Base-by-base conservation (phyloP, 2,329 filamentous ascomycete species). In the Zasmidium citrigriseum region DNA sequence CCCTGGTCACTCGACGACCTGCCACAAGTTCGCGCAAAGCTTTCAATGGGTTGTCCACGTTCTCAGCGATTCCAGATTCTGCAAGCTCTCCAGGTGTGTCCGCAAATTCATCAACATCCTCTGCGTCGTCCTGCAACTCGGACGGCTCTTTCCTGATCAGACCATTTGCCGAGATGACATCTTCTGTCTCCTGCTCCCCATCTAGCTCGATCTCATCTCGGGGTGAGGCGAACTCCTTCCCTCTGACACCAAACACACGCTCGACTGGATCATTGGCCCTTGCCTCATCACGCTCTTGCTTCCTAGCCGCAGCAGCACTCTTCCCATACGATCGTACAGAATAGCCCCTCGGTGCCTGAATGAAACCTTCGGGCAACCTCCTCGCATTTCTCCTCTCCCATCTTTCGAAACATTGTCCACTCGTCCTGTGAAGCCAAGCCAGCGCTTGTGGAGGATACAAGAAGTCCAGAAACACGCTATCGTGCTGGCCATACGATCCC, bases 391-490 rank as follows among this genome's bases (percentile, higher is more conserved):
- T 63, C 27, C 51, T 55, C 41, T 73, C 68, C 56, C 65, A 63
- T 22, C 60, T 53, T 48, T 73, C 71, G 46, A 56, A 58, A 2
- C 62, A 59, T 48, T 64, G 63, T 9, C 55, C 61, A 24, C 51
- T 55, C 21, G 49, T 50, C 9, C 61, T 51, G 25, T 57, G 57
- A 54, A 79, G 65, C 57, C 76, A 72, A 2, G 75, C 75, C 55
- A 79, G 65, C 1, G 78, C 76, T 54, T 76, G 76, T 21, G 74
- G 72, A 18, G 79, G 79, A 58, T 80, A 81, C 7, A 82, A 67
- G 55, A 82, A 81, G 53, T 81, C 79, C 51, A 81, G 73, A 34
- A 79, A 71, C 14, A 64, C 57, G 14, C 57, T 58, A 47, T 61
- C 58, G 18, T 21, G 48, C 18, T n/a, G 3, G 46, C 22, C 14